Evolutionary conservation across 2,329 filamentous ascomycete species (phyloP).

Genomic region (Fusarium sp.): DNA sequence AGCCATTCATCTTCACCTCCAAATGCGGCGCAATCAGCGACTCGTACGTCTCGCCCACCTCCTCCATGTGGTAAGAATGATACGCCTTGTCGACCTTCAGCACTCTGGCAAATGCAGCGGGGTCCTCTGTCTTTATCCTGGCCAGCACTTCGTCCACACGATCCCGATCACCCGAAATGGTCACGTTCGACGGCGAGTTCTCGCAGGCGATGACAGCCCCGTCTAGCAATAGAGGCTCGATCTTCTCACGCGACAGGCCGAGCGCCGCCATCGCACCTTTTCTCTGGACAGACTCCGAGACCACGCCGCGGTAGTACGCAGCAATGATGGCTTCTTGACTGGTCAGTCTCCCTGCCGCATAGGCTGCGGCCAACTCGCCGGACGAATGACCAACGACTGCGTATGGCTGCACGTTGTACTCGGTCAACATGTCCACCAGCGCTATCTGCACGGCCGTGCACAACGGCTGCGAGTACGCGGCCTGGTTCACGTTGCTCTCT

Average conservation of each 20-base stretch:
- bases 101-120: slow-evolving; percentile 52
- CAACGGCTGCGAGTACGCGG: slow-evolving; percentile 55
- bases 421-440: slow-evolving; percentile 58
- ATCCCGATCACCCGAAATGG: slow-evolving; percentile 53
- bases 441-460: slow-evolving; percentile 63
- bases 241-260: slow-evolving; percentile 53
- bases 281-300: slow-evolving; percentile 12
- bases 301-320: slow-evolving; percentile 59
- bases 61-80: slow-evolving; percentile 58
- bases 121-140: slow-evolving; percentile 48
- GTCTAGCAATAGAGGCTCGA: slow-evolving; percentile 36
- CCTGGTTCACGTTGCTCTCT: slow-evolving; percentile 51
- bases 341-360: slow-evolving; percentile 57
- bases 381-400: slow-evolving; percentile 61
- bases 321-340: slow-evolving; percentile 57
- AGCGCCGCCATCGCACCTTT: slow-evolving; percentile 59
- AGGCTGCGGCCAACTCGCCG: slow-evolving; percentile 63
- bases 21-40: slow-evolving; percentile 21
- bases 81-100: slow-evolving; percentile 60
- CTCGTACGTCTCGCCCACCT: slow-evolving; percentile 47
- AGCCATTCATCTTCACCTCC: slow-evolving; percentile 5
- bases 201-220: slow-evolving; percentile 55
- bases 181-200: slow-evolving; percentile 57
- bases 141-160: slow-evolving; percentile 49
- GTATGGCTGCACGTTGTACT: slow-evolving; percentile 53